phyloP scores from a whole-genome alignment of 2,329 filamentous ascomycete species.

The Neofusicoccum kwambonambiense region DNA sequence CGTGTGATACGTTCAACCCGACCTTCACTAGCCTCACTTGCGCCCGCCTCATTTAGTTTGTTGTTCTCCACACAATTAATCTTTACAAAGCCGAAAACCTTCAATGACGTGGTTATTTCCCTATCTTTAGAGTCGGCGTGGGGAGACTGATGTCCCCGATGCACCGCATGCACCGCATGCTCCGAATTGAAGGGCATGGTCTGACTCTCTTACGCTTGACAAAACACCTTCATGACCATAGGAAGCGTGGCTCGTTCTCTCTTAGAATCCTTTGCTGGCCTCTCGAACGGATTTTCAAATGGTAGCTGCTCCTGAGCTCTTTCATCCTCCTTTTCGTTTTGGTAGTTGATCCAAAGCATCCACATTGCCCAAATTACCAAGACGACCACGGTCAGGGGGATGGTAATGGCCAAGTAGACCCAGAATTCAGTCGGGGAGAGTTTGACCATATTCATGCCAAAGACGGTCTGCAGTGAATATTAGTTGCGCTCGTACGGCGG shows the following conservation, averaged over 20 bases:
- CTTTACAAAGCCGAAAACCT: too few species aligned
- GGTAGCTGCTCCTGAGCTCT: neutral
- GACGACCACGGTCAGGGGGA: slow-evolving; percentile 14
- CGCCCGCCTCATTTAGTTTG: too few species aligned
- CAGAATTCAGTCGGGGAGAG: neutral
- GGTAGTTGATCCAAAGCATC: neutral
- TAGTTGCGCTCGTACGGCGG: neutral
- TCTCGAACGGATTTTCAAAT: neutral
- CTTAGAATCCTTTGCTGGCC: neutral
- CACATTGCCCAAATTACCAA: neutral
- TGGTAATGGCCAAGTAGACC: slow-evolving; percentile 15
- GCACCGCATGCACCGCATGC: too few species aligned
- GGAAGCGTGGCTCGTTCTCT: neutral
- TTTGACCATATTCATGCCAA: slow-evolving; percentile 11
- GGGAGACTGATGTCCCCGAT: too few species aligned
- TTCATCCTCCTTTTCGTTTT: neutral
- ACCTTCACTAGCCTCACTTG: too few species aligned
- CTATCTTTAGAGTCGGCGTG: too few species aligned
- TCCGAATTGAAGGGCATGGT: too few species aligned
- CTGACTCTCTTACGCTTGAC: neutral
- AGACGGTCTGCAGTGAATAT: neutral
- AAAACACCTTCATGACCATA: neutral
- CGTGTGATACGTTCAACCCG: too few species aligned
- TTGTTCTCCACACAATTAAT: too few species aligned
- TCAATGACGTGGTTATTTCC: too few species aligned